Evolutionary conservation across 495 filamentous ascomycete genomes (phyloP).

Genomic region (Hypoxylon intermedium): DNA sequence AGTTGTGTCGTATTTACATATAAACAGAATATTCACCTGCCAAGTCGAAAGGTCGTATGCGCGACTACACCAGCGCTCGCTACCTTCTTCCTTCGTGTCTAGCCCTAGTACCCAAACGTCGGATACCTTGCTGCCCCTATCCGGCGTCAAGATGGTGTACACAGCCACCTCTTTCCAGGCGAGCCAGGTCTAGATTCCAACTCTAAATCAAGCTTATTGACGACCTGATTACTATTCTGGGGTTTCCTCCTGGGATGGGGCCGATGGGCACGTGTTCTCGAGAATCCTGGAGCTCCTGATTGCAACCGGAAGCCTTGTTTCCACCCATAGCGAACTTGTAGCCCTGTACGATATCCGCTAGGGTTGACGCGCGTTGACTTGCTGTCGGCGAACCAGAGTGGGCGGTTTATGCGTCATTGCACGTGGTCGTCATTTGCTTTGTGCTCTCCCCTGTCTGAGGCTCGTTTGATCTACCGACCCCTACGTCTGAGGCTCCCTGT

Average conservation of each 20-base stretch:
- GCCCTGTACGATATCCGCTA: slow-evolving; percentile 10
- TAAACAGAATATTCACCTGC: neutral
- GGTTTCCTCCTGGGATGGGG: too few relatives aligned
- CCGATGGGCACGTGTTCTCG: too few relatives aligned
- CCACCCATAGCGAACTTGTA: slow-evolving; percentile 28
- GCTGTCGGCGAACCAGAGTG: neutral
- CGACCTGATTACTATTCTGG: slow-evolving; percentile 15
- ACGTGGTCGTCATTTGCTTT: slow-evolving; percentile 19
- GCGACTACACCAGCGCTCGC: slow-evolving; percentile 1
- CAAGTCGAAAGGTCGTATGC: slow-evolving; percentile 5
- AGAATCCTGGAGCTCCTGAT: slow-evolving; percentile 17
- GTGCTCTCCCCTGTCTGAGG: slow-evolving; percentile 28
- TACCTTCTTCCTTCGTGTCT: too few relatives aligned
- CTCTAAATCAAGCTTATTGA: neutral
- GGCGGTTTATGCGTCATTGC: neutral
- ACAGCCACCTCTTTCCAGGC: slow-evolving; percentile 24
- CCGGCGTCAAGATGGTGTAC: slow-evolving; percentile 4
- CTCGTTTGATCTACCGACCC: slow-evolving; percentile 41
- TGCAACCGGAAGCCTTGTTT: slow-evolving; percentile 32
- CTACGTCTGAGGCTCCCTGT: slow-evolving; percentile 26
- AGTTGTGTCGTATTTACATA: neutral
- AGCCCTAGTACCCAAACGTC: slow-evolving; percentile 16
- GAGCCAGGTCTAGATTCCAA: neutral
- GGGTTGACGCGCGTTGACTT: slow-evolving; percentile 2
- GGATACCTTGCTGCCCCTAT: slow-evolving; percentile 9